Evolutionary conservation across 2,329 filamentous ascomycete genomes (phyloP).

Genomic region (Diaporthe eres): DNA sequence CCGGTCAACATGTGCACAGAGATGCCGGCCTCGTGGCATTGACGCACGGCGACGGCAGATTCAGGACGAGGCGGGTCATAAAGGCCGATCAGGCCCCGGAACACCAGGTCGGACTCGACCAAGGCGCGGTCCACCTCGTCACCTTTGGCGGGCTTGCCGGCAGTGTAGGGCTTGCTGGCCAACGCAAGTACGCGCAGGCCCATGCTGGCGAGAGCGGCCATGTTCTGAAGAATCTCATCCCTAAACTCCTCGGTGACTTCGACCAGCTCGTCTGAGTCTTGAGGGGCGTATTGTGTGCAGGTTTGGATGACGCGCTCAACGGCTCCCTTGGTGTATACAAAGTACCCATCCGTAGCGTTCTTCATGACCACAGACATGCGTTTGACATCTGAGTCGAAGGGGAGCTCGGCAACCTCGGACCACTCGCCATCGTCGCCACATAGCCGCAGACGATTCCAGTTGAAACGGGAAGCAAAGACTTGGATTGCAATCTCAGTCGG

Average conservation of each 20-base stretch:
- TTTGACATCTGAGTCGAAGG: conserved; percentile 76
- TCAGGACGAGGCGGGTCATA: conserved; percentile 79
- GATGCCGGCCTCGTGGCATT: conserved; percentile 69
- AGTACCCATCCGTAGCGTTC: conserved; percentile 36
- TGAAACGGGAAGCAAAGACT: conserved; percentile 75
- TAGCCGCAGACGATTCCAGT: conserved; percentile 67
- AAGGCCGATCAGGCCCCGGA: conserved; percentile 77
- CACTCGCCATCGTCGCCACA: conserved; percentile 58
- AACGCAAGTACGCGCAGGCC: conserved; percentile 75
- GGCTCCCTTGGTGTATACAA: conserved; percentile 68
- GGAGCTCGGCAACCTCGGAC: conserved; percentile 70
- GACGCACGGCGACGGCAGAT: conserved; percentile 68
- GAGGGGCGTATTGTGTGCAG: conserved; percentile 55
- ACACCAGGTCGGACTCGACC: conserved; percentile 72
- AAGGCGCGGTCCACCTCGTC: conserved; percentile 57
- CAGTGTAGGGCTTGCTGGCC: conserved; percentile 58
- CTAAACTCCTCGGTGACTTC: conserved; percentile 42
- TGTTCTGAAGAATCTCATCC: conserved; percentile 59
- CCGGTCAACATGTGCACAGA: conserved; percentile 75
- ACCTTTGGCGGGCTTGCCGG: neutral
- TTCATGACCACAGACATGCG: conserved; percentile 75
- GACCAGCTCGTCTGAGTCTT: conserved; percentile 52
- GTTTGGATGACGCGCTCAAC: conserved; percentile 72
- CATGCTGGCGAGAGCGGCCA: conserved; percentile 73
- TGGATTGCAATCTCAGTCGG: conserved; percentile 78